These are phyloP conservation scores for Phialocephala sp. DNA, from an alignment of 2,329 filamentous ascomycete species.

Conservation along the genomic window DNA sequence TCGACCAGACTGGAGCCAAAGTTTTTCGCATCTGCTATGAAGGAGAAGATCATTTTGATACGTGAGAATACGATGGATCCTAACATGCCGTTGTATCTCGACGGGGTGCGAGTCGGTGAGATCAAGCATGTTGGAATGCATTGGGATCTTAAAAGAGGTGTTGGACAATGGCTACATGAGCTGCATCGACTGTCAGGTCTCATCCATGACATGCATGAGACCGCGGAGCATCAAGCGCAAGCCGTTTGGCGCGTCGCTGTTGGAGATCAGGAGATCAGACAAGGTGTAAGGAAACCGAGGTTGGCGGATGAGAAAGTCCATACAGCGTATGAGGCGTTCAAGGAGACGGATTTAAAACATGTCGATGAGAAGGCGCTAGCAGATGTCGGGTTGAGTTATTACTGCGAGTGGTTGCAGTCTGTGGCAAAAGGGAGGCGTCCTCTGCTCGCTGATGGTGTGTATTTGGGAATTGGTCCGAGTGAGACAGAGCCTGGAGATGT, in stretches of 20 bases:
- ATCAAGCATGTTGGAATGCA: conserved; percentile 20
- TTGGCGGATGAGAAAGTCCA: conserved; percentile 21
- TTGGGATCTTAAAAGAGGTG: conserved; percentile 18
- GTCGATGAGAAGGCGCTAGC: conserved; percentile 18
- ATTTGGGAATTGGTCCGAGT: conserved; percentile 24
- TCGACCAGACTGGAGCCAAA: conserved; percentile 19
- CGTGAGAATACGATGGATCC: conserved; percentile 10
- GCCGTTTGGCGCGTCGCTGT: conserved; percentile 25
- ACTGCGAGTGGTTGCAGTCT: conserved; percentile 17
- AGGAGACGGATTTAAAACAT: conserved; percentile 14
- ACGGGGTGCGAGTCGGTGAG: conserved; percentile 13
- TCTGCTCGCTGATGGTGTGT: conserved; percentile 9
- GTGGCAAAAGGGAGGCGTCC: conserved; percentile 22
- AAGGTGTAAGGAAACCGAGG: conserved; percentile 23
- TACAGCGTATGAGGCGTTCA: conserved; percentile 15
- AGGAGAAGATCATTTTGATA: conserved; percentile 14
- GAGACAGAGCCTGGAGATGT: conserved; percentile 25
- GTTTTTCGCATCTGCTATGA: conserved; percentile 23
- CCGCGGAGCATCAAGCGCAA: background rate
- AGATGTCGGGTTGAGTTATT: conserved; percentile 20
- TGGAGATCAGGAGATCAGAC: conserved; percentile 24
- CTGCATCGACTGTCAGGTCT: conserved; percentile 20
- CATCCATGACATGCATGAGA: background rate
- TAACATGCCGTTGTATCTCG: conserved; percentile 12
- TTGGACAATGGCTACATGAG: conserved; percentile 24